Percentiles rank a stretch among this genome's conserved stretches.
Conservation (phyloP, 2,329 filamentous ascomycete species). For the Aspergillus oerlinghausenensis region DNA sequence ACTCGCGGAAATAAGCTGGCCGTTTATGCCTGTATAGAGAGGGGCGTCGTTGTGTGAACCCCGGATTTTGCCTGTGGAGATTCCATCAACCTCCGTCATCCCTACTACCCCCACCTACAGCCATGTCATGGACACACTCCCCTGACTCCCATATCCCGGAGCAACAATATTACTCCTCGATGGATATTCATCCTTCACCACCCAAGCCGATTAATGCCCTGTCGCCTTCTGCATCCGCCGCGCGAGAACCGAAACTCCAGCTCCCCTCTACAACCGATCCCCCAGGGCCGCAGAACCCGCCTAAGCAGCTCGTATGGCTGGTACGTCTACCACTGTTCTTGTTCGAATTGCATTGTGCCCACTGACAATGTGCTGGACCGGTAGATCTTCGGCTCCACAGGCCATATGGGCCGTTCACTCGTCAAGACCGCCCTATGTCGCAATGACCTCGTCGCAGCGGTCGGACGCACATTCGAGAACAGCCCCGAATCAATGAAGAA, state of each 20-base stretch:
- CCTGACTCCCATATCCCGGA: constrained; percentile 2
- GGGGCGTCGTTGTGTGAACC: constrained; percentile 2
- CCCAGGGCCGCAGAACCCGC: constrained; percentile 64
- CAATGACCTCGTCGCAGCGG: constrained; percentile 78
- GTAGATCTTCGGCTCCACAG: constrained; percentile 90
- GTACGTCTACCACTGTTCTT: constrained; percentile 46
- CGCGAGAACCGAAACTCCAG: constrained; percentile 46
- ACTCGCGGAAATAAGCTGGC: neutral
- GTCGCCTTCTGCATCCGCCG: constrained; percentile 20
- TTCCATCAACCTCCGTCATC: constrained; percentile 1
- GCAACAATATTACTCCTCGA: constrained; percentile 5
- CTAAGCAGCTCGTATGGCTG: constrained; percentile 81
- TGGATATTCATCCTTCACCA: constrained; percentile 25
- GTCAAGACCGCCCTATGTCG: constrained; percentile 76
- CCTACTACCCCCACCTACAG: neutral
- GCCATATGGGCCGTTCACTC: constrained; percentile 89
- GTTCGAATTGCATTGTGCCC: neutral
- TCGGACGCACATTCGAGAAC: constrained; percentile 78
- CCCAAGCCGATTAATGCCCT: constrained; percentile 15
- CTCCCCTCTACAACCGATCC: constrained; percentile 85
- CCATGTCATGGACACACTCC: constrained; percentile 1
- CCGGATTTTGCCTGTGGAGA: constrained; percentile 24
- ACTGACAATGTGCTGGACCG: constrained; percentile 1
- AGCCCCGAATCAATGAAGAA: constrained; percentile 66
- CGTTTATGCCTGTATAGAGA: neutral